These are phyloP conservation scores for Leptographium wingfieldii DNA, from an alignment of 2,329 filamentous ascomycete species.

Conservation along the genomic window DNA sequence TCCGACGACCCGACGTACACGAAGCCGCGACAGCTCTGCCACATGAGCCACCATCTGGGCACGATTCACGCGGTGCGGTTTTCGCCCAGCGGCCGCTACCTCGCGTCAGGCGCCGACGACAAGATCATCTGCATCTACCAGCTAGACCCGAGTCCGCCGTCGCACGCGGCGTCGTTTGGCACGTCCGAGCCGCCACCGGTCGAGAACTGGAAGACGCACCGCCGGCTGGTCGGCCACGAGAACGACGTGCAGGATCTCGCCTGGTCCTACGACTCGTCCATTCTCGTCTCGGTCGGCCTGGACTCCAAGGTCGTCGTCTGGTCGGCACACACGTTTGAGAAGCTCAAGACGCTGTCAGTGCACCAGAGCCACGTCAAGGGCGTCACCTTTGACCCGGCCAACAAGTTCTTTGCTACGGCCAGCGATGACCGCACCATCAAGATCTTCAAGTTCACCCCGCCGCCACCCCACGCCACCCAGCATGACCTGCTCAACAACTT, in stretches of 20 bases:
- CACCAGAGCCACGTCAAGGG: constrained; percentile 98
- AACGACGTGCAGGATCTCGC: constrained; percentile 97
- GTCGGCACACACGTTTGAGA: constrained; percentile 97
- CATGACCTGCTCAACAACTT: constrained; percentile 98
- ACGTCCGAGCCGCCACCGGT: constrained; percentile 82
- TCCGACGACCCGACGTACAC: constrained; percentile 58
- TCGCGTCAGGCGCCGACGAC: constrained; percentile 94
- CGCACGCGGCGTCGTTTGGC: constrained; percentile 69
- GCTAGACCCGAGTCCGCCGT: constrained; percentile 68
- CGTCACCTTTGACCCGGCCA: constrained; percentile 95
- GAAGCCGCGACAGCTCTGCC: constrained; percentile 84
- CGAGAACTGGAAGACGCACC: constrained; percentile 96
- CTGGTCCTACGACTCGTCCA: constrained; percentile 92
- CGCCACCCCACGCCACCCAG: constrained; percentile 78
- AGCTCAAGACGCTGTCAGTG: constrained; percentile 81
- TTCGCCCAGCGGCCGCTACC: constrained; percentile 85
- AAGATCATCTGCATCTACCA: constrained; percentile 98
- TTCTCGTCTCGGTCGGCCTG: constrained; percentile 87
- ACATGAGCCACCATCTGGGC: constrained; percentile 96
- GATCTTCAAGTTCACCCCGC: constrained; percentile 88
- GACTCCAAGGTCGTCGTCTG: constrained; percentile 98
- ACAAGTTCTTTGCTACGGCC: constrained; percentile 98
- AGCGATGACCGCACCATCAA: constrained; percentile 96
- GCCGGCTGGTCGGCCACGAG: constrained; percentile 87
- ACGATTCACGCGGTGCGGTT: constrained; percentile 97